phyloP scores from a whole-genome alignment of 495 filamentous ascomycete species.

The Saxophila tyrrhenica region DNA sequence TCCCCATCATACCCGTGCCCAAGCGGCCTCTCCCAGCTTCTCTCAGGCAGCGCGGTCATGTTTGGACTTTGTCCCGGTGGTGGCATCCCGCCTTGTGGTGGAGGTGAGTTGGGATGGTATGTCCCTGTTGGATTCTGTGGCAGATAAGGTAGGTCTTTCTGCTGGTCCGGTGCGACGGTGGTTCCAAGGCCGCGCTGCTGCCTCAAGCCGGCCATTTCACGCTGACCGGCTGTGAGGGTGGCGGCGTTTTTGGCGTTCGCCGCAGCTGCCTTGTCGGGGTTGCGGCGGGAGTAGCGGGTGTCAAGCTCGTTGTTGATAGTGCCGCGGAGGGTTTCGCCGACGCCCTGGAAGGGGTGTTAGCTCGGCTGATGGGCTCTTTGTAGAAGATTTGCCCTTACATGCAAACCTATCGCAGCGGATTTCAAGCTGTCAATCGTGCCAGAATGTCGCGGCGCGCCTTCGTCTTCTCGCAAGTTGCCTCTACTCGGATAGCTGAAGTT shows the following conservation, averaged over 20 bases:
- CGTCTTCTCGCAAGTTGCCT: neutral
- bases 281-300: neutral
- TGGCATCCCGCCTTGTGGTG: neutral
- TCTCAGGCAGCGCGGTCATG: neutral
- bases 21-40: neutral
- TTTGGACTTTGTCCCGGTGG: neutral
- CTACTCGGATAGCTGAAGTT: constrained; percentile 11
- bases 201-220: constrained; percentile 11
- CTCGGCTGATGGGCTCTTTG: neutral
- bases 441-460: neutral
- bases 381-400: constrained; percentile 1
- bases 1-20: no score
- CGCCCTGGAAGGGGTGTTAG: neutral
- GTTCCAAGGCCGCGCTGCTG: neutral
- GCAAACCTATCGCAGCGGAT: constrained; percentile 5
- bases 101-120: neutral
- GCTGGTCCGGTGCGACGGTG: neutral
- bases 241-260: constrained; percentile 8
- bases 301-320: constrained; percentile 12
- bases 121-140: neutral
- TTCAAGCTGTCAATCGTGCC: constrained; percentile 5
- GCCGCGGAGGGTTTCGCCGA: constrained; percentile 11
- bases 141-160: neutral
- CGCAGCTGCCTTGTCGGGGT: constrained; percentile 5
- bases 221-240: neutral